These are phyloP conservation scores for Populus pruinosa DNA, from an alignment of 345 rosid genomes.

Conservation along the genomic window DNA sequence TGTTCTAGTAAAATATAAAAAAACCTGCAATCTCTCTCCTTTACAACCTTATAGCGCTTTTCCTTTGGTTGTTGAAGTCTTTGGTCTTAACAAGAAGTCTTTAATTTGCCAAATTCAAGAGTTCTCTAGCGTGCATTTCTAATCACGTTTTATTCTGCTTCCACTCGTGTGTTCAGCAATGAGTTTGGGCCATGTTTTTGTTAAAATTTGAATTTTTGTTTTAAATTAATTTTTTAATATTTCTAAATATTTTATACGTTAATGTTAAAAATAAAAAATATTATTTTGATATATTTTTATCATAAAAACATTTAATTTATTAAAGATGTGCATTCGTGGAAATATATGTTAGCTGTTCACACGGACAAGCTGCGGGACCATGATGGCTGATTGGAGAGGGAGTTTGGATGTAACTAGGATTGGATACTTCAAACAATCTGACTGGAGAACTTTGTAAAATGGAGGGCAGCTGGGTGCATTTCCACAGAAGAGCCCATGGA, in stretches of 20 bases:
- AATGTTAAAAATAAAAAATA: no score
- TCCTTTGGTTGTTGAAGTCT: constrained; percentile 11
- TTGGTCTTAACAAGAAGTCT: background rate
- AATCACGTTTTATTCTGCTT: no score
- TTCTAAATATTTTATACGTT: no score
- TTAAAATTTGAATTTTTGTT: no score
- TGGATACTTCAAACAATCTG: constrained; percentile 10
- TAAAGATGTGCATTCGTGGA: background rate
- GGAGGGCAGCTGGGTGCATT: constrained; percentile 30
- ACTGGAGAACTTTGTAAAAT: constrained; percentile 3
- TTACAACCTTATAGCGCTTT: constrained; percentile 8
- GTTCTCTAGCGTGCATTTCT: no score
- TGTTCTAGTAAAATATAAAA: background rate
- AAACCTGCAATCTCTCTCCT: constrained; percentile 15
- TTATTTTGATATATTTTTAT: no score
- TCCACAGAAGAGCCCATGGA: constrained; percentile 28
- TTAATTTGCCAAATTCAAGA: no score
- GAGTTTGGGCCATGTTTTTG: no score
- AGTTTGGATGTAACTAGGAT: background rate
- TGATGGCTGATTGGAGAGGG: background rate
- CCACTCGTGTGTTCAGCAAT: no score
- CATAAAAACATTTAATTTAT: background rate
- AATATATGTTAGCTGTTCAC: background rate
- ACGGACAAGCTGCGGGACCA: background rate
- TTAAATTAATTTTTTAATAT: no score